These are phyloP conservation scores for Mycena rebaudengoi DNA, from an alignment of 768 basidiomycete species.

Conservation along the genomic window DNA sequence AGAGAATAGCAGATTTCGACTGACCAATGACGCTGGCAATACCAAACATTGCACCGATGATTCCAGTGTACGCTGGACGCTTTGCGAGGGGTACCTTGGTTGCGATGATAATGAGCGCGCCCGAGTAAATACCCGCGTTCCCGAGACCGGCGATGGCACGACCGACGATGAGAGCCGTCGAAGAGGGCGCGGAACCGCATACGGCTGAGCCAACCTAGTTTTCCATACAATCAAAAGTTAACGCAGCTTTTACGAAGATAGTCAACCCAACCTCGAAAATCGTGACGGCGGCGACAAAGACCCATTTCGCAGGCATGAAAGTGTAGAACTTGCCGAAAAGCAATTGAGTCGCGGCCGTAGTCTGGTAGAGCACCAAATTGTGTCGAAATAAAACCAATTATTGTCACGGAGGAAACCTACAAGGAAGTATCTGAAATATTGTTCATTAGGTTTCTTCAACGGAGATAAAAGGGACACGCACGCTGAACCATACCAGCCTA, in stretches of 20 bases:
- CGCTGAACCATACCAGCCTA: constrained; percentile 23
- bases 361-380: constrained; percentile 2
- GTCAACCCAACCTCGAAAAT: constrained; percentile 55
- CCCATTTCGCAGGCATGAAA: constrained; percentile 26
- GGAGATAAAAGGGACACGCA: constrained; percentile 33
- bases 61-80: constrained; percentile 45
- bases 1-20: not conserved
- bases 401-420: not conserved
- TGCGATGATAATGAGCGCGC: constrained; percentile 34
- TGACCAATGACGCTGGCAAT: constrained; percentile 30
- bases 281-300: constrained; percentile 25
- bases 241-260: too few relatives aligned
- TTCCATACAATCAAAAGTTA: too few relatives aligned
- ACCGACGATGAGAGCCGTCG: constrained; percentile 47
- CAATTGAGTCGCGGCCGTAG: constrained; percentile 27
- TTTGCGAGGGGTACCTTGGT: constrained; percentile 36
- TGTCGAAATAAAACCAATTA: not conserved
- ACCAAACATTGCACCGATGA: constrained; percentile 41
- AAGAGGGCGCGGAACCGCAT: constrained; percentile 43
- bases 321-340: constrained; percentile 29
- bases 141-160: constrained; percentile 55
- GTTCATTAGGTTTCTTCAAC: not conserved
- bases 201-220: constrained; percentile 54
- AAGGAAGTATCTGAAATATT: not conserved
- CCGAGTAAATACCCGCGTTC: constrained; percentile 41